These are phyloP conservation scores for Mortierella sp. DNA, from an alignment of 371 early-diverging fungal genomes.

Conservation along the genomic window DNA sequence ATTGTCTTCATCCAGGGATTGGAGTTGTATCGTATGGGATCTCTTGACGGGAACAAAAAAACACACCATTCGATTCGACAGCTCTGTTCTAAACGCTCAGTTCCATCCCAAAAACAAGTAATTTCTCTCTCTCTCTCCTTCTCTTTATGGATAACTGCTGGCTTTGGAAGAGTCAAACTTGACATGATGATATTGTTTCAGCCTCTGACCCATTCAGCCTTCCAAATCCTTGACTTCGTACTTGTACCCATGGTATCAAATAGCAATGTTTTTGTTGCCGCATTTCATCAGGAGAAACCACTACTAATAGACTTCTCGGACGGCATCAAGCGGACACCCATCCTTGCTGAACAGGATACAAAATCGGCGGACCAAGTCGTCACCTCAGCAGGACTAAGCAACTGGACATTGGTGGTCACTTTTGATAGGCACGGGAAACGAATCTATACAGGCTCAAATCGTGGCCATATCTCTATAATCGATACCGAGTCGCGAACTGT, in stretches of 20 bases:
- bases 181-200: background rate
- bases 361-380: background rate
- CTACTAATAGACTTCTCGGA: constrained; percentile 62
- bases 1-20: constrained; percentile 77
- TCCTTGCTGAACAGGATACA: constrained; percentile 18
- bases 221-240: background rate
- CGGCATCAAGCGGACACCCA: constrained; percentile 42
- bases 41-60: constrained; percentile 62
- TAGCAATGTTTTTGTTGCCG: constrained; percentile 66
- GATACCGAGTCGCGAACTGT: constrained; percentile 67
- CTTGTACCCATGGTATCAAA: background rate
- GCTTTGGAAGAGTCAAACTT: too few species aligned
- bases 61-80: constrained; percentile 71
- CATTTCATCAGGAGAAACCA: constrained; percentile 61
- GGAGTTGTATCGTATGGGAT: constrained; percentile 93
- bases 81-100: constrained; percentile 70
- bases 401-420: constrained; percentile 42
- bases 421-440: constrained; percentile 64
- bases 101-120: constrained; percentile 80
- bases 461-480: constrained; percentile 72
- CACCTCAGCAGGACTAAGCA: constrained; percentile 6
- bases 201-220: background rate
- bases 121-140: constrained; percentile 4
- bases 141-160: background rate
- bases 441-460: constrained; percentile 79